A percentile compares a stretch with the other conserved stretches of the same genome.
Conservation (phyloP, 2,329 filamentous ascomycete species). For the Pyrenochaeta sp. region DNA sequence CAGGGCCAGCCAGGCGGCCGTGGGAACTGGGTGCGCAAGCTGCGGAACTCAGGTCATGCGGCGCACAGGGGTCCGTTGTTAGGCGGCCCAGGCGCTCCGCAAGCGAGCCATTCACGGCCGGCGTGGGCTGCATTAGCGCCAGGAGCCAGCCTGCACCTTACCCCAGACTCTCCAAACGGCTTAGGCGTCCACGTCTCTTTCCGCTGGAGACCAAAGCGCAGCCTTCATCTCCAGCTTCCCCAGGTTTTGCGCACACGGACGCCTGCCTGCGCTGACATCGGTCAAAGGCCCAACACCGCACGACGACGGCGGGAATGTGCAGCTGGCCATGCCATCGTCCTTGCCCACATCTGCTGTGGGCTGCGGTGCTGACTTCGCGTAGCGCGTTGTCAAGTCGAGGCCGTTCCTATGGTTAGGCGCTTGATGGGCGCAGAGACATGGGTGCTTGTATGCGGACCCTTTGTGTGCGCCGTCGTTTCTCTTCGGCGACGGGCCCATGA, state of each 20-base stretch:
- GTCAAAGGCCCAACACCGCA: conserved; percentile 15
- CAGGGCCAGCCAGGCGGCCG: conserved; percentile 12
- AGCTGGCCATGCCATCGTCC: conserved; percentile 4
- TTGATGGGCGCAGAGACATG: conserved; percentile 25
- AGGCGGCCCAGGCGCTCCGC: conserved; percentile 18
- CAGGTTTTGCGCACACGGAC: conserved; percentile 29
- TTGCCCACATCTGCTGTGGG: conserved; percentile 4
- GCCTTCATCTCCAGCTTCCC: conserved; percentile 32
- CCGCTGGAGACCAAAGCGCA: conserved; percentile 10
- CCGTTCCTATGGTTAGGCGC: conserved; percentile 34
- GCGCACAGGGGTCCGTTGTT: conserved; percentile 17
- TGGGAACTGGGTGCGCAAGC: conserved; percentile 7
- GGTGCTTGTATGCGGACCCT: conserved; percentile 26
- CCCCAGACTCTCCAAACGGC: conserved; percentile 19
- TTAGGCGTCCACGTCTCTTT: conserved; percentile 23
- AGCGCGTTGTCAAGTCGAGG: conserved; percentile 30
- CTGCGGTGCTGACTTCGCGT: conserved; percentile 13
- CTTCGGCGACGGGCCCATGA: conserved; percentile 30
- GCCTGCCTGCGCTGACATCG: conserved; percentile 27
- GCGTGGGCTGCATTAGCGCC: conserved; percentile 7
- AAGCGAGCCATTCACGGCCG: conserved; percentile 24
- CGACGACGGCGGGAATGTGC: conserved; percentile 3
- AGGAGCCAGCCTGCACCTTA: conserved; percentile 19
- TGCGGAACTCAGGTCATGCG: conserved; percentile 18
- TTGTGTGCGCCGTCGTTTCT: conserved; percentile 27